Conservation (phyloP, 2,329 filamentous ascomycete genomes). For the Fusarium setosum region DNA sequence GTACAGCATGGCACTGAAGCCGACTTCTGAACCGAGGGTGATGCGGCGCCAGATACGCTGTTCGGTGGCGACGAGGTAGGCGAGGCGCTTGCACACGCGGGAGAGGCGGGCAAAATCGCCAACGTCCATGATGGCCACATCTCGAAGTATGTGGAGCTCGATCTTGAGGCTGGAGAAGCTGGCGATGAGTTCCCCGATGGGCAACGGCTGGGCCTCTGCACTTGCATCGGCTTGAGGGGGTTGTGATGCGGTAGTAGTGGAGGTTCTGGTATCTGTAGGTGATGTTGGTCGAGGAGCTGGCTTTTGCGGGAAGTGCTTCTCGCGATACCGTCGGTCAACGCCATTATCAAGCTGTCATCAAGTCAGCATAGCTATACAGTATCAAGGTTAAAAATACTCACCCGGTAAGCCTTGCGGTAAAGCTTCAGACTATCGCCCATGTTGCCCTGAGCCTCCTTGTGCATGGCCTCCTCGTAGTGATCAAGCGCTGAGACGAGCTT, state of each 20-base stretch:
- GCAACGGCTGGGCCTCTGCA: slow-evolving; percentile 59
- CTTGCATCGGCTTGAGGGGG: slow-evolving; percentile 55
- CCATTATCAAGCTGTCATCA: slow-evolving; percentile 76
- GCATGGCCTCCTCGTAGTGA: slow-evolving; percentile 91
- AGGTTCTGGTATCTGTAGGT: slow-evolving; percentile 31
- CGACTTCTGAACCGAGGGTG: slow-evolving; percentile 76
- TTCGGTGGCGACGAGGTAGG: slow-evolving; percentile 86
- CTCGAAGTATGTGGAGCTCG: slow-evolving; percentile 77
- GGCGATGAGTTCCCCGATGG: slow-evolving; percentile 76
- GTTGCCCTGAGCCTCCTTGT: slow-evolving; percentile 86
- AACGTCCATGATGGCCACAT: slow-evolving; percentile 79
- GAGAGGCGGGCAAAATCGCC: slow-evolving; percentile 80
- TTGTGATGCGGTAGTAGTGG: neutral
- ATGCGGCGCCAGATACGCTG: slow-evolving; percentile 87
- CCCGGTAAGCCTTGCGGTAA: slow-evolving; percentile 91
- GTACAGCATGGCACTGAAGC: slow-evolving; percentile 87
- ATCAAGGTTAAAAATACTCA: slow-evolving; percentile 50
- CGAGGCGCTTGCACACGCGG: slow-evolving; percentile 86
- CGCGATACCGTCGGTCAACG: slow-evolving; percentile 88
- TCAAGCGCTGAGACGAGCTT: slow-evolving; percentile 84
- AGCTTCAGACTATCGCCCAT: slow-evolving; percentile 88
- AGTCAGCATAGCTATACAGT: slow-evolving; percentile 19
- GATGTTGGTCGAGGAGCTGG: slow-evolving; percentile 27
- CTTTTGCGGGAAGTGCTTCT: slow-evolving; percentile 84
- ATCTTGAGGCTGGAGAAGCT: slow-evolving; percentile 81